Evolutionary conservation across 139 green algal genomes (phyloP), one percentile per base, ranked within the genome.

Genomic region (Coccomyxa sp.): DNA sequence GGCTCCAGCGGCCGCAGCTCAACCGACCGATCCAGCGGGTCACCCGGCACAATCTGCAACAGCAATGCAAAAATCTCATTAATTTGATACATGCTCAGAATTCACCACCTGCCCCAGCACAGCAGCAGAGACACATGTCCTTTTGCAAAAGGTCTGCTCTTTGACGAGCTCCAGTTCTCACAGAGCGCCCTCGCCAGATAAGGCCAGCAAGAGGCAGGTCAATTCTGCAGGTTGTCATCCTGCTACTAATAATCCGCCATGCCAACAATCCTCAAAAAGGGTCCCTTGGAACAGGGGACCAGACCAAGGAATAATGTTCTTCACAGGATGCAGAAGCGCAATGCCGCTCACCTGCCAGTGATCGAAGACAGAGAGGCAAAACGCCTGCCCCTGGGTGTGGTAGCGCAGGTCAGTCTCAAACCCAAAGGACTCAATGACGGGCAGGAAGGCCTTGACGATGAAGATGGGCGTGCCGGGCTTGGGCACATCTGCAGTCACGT

Each of bases 391-490:
- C 90, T 97, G 94, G 66, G 97, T 99, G 90, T 98, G 96, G 85
- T 98, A 98, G 28, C 97, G 88, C 78, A 99, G 86, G 88, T 99
- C 97, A 0, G 97, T 99, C 90, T 99, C 97, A 83, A 99, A 99
- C 17, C 97, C 97, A 83, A 99, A 99, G 79, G 85, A 93, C 91
- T 99, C 97, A 1, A 99, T 91, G 0, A 97, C 96, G 0, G 97
- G 97, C 76, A 99, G 85, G 81, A 94, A 94, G n/a, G 96, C 96
- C 86, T 95, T 94, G 83, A 98, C 92, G 10, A 96, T 88, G 88
- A 95, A 98, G 85, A 97, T 93, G 81, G 95, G 95, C 17, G 95
- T 98, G 67, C 95, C 95, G 13, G 95, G 93, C 84, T 94, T 94
- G 38, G 93, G 91, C 76, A 93, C 83, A 80, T 97, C 95, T 13